These are phyloP conservation scores for Metroxylon sagu DNA, from an alignment of 176 grass and related monocot genomes.

Conservation along the genomic window DNA sequence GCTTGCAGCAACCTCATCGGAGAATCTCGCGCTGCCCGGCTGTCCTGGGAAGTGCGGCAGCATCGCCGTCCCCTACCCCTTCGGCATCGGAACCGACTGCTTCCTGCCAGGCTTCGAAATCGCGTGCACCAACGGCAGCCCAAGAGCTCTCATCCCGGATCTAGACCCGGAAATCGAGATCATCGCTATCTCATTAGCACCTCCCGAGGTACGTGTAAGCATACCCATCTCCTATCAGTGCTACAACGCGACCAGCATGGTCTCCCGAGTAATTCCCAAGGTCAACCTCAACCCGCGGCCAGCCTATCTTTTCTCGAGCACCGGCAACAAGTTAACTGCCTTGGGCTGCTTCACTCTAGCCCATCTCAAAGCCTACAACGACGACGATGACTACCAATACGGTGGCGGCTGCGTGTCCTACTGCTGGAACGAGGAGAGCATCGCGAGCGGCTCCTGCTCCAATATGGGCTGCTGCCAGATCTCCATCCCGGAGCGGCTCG, in stretches of 20 bases:
- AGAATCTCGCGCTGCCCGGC: constrained; percentile 8
- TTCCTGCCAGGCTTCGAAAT: constrained; percentile 21
- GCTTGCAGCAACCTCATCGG: no score
- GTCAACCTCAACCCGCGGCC: background rate
- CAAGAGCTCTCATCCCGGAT: constrained; percentile 21
- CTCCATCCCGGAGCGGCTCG: background rate
- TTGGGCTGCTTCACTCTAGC: constrained; percentile 31
- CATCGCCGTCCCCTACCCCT: constrained; percentile 44
- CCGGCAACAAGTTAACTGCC: constrained; percentile 23
- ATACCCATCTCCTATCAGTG: constrained; percentile 13
- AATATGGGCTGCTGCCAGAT: constrained; percentile 50
- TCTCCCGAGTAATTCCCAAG: background rate
- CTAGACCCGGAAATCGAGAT: background rate
- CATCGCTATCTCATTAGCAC: constrained; percentile 3
- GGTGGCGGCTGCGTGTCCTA: constrained; percentile 37
- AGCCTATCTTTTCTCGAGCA: constrained; percentile 17
- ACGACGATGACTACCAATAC: accelerated
- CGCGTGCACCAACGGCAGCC: constrained; percentile 18
- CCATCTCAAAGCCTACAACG: constrained; percentile 9
- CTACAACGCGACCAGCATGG: constrained; percentile 1
- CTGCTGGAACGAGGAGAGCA: constrained; percentile 19
- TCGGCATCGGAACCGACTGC: constrained; percentile 40
- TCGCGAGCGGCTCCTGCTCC: constrained; percentile 16
- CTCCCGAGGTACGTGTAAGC: constrained; percentile 7
- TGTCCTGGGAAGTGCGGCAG: constrained; percentile 40